Conservation (phyloP, 768 basidiomycete genomes). For the Phlegmacium glaucopus region DNA sequence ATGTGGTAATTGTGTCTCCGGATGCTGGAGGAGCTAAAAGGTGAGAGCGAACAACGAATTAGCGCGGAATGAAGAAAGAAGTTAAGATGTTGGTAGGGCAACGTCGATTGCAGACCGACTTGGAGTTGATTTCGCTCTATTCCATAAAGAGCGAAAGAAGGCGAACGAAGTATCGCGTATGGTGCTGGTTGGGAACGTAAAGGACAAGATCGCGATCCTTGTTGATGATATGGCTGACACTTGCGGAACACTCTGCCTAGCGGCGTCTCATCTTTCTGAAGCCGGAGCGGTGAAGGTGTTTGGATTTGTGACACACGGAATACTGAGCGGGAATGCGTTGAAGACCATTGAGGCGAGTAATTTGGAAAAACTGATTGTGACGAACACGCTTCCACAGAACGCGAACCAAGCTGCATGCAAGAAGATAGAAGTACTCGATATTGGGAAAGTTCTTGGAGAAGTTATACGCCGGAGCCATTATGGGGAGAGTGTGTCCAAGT, state of each 20-base stretch:
- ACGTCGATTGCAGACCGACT: slow-evolving; percentile 96
- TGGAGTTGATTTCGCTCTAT: slow-evolving; percentile 96
- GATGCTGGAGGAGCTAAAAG: slow-evolving; percentile 99
- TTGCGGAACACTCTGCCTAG: slow-evolving; percentile 90
- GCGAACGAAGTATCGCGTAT: slow-evolving; percentile 93
- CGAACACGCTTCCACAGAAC: slow-evolving; percentile 93
- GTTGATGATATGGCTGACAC: slow-evolving; percentile 99
- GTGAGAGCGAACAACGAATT: slow-evolving; percentile 36
- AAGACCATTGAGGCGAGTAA: slow-evolving; percentile 65
- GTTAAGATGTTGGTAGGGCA: slow-evolving; percentile 51
- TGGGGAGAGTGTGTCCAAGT: slow-evolving; percentile 89
- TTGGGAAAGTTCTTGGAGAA: slow-evolving; percentile 93
- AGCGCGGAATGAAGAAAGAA: slow-evolving; percentile 3
- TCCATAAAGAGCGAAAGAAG: slow-evolving; percentile 99
- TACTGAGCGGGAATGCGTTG: slow-evolving; percentile 88
- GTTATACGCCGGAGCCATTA: slow-evolving; percentile 95
- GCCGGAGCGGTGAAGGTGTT: slow-evolving; percentile 84
- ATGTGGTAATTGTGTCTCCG: slow-evolving; percentile 94
- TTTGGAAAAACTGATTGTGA: slow-evolving; percentile 94
- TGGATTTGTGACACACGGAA: slow-evolving; percentile 96
- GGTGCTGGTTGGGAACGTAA: slow-evolving; percentile 93
- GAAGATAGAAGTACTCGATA: slow-evolving; percentile 92
- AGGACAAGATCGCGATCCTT: slow-evolving; percentile 88
- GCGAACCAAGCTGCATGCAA: slow-evolving; percentile 66
- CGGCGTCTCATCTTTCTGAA: slow-evolving; percentile 84